phyloP scores from a whole-genome alignment of 1,139 yeast genomes.

The Magnusiomyces suaveolens region DNA sequence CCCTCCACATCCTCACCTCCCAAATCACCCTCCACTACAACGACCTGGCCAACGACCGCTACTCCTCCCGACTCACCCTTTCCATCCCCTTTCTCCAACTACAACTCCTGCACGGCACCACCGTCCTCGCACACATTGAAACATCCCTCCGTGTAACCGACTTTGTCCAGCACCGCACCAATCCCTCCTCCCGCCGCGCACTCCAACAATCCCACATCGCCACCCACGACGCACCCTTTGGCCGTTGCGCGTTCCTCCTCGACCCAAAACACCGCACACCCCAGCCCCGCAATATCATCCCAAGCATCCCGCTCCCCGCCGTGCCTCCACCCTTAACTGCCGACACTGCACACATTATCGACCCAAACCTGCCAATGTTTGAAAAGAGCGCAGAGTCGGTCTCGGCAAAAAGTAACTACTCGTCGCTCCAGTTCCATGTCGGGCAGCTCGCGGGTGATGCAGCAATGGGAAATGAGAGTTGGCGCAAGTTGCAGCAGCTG shows the following conservation, averaged over 20 bases:
- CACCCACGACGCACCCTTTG: constrained; percentile 73
- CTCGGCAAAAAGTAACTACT: constrained; percentile 11
- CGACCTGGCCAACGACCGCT: constrained; percentile 62
- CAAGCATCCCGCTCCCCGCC: constrained; percentile 57
- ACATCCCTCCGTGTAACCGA: constrained; percentile 54
- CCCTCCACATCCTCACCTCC: constrained; percentile 26
- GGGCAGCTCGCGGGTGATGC: constrained; percentile 16
- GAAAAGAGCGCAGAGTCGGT: constrained; percentile 12
- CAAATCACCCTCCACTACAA: constrained; percentile 43
- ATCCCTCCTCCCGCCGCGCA: constrained; percentile 39
- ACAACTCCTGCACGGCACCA: constrained; percentile 27
- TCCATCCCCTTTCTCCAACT: constrained; percentile 41
- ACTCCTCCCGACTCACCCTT: constrained; percentile 47
- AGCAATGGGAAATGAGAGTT: constrained; percentile 23
- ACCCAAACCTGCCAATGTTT: constrained; percentile 18
- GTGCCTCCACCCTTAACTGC: constrained; percentile 52
- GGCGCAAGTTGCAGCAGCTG: constrained; percentile 18
- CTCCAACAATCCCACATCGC: constrained; percentile 59
- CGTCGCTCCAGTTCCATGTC: constrained; percentile 3
- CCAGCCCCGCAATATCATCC: constrained; percentile 33
- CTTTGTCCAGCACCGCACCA: constrained; percentile 46
- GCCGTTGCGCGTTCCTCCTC: constrained; percentile 64
- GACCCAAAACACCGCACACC: constrained; percentile 34
- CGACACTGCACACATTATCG: constrained; percentile 22
- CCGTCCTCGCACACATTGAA: constrained; percentile 32